Conservation (phyloP, 768 basidiomycete genomes). For the Exidia glandulosa region DNA sequence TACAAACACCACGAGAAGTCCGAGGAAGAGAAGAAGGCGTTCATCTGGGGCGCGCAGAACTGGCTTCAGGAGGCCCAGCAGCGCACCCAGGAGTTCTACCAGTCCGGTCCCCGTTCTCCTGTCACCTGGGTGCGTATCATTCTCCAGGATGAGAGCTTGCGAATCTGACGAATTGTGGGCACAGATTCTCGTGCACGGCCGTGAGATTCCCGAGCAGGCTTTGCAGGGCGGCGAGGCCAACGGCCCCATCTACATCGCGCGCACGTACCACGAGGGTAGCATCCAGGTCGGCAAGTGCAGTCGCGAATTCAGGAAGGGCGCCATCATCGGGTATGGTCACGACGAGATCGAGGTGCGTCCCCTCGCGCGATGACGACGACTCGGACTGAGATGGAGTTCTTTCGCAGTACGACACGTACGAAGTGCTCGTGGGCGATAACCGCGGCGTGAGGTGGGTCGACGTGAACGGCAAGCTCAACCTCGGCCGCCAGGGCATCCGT, state of each 20-base stretch:
- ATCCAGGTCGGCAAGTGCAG: conserved; percentile 57
- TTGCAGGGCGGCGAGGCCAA: conserved; percentile 47
- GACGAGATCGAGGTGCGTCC: conserved; percentile 45
- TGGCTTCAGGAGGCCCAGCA: conserved; percentile 49
- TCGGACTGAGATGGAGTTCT: background rate
- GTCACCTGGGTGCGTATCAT: conserved; percentile 36
- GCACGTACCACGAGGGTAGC: conserved; percentile 50
- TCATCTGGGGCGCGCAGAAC: conserved; percentile 35
- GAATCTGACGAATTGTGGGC: too few species aligned
- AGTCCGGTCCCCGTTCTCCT: conserved; percentile 32
- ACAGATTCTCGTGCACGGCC: conserved; percentile 41
- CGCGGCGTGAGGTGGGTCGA: conserved; percentile 48
- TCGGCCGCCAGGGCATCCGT: conserved; percentile 28
- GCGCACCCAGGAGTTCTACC: conserved; percentile 40
- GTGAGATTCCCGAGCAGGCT: conserved; percentile 45
- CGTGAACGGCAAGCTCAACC: conserved; percentile 33
- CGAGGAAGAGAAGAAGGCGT: conserved; percentile 44
- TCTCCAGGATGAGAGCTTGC: too few species aligned
- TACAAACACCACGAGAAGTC: conserved; percentile 47
- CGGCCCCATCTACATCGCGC: conserved; percentile 43
- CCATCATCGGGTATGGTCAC: conserved; percentile 48
- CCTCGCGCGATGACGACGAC: background rate
- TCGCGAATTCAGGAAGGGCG: conserved; percentile 45
- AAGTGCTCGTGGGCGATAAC: conserved; percentile 58
- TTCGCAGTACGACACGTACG: conserved; percentile 46